Evolutionary conservation across 2,329 filamentous ascomycete species (phyloP).

Genomic region (Aspergillus proliferans): DNA sequence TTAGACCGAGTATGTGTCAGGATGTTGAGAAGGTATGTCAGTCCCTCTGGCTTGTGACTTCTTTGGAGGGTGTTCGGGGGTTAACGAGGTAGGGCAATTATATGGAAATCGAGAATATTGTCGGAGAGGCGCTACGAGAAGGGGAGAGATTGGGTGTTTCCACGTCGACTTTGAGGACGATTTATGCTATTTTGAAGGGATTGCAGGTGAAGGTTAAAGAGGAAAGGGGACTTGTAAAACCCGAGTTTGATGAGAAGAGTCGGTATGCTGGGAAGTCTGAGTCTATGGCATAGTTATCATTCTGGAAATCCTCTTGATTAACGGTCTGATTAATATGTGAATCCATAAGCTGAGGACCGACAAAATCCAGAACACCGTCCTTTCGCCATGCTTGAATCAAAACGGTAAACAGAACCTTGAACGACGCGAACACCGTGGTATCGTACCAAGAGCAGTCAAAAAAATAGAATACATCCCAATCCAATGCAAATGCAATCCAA

Average conservation of each 20-base stretch:
- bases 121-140: constrained; percentile 49
- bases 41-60: no score
- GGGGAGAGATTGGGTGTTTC: constrained; percentile 41
- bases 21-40: constrained; percentile 33
- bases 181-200: constrained; percentile 19
- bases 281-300: neutral
- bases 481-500: constrained; percentile 1
- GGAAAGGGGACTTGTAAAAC: constrained; percentile 4
- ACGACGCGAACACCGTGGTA: constrained; percentile 9
- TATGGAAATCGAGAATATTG: constrained; percentile 50
- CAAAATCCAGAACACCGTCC: neutral
- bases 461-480: constrained; percentile 2
- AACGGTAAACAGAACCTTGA: neutral
- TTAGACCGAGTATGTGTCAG: constrained; percentile 51
- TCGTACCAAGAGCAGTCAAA: constrained; percentile 2
- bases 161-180: constrained; percentile 21
- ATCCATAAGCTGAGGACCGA: neutral
- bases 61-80: no score
- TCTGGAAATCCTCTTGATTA: no score
- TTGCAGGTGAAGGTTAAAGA: constrained; percentile 19
- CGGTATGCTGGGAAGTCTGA: neutral
- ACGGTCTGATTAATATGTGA: no score
- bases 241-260: neutral
- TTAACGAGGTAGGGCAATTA: constrained; percentile 39
- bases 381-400: constrained; percentile 8